Conservation (phyloP, 768 basidiomycete species). For the Kwoniella sp. region DNA sequence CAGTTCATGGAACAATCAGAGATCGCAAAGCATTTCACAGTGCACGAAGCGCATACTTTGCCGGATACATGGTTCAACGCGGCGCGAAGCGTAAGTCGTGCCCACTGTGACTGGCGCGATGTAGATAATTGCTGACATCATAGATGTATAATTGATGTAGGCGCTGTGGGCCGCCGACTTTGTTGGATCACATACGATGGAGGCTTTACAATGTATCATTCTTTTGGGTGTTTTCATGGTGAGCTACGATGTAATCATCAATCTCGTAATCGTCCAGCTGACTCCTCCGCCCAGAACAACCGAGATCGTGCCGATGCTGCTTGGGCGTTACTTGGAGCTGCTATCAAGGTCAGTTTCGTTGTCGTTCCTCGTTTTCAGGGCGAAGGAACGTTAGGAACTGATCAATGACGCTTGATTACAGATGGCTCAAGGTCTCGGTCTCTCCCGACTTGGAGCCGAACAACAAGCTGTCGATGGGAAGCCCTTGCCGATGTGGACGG, state of each 20-base stretch:
- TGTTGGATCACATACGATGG: constrained; percentile 49
- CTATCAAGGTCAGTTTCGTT: constrained; percentile 51
- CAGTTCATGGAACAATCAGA: constrained; percentile 54
- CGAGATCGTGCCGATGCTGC: constrained; percentile 56
- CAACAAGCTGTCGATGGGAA: constrained; percentile 46
- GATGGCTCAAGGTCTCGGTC: constrained; percentile 56
- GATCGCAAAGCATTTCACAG: constrained; percentile 47
- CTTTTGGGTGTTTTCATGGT: constrained; percentile 54
- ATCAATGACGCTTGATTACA: no score
- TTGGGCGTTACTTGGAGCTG: constrained; percentile 55
- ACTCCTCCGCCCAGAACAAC: constrained; percentile 46
- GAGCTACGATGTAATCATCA: constrained; percentile 1
- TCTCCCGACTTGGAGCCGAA: constrained; percentile 55
- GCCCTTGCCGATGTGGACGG: constrained; percentile 51
- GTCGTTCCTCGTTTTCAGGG: not conserved
- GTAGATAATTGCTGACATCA: not conserved
- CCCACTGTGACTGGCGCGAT: not conserved
- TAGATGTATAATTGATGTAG: not conserved
- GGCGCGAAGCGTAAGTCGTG: constrained; percentile 36
- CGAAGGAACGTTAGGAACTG: no score
- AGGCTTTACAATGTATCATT: constrained; percentile 51
- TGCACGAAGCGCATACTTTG: constrained; percentile 45
- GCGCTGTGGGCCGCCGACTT: constrained; percentile 55
- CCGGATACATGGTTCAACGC: constrained; percentile 52
- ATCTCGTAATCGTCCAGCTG: not conserved